Percentiles rank a stretch among this genome's conserved stretches.
Evolutionary conservation across 352 stramenopile genomes (phyloP).

Genomic region (Phytophthora citrophthora): DNA sequence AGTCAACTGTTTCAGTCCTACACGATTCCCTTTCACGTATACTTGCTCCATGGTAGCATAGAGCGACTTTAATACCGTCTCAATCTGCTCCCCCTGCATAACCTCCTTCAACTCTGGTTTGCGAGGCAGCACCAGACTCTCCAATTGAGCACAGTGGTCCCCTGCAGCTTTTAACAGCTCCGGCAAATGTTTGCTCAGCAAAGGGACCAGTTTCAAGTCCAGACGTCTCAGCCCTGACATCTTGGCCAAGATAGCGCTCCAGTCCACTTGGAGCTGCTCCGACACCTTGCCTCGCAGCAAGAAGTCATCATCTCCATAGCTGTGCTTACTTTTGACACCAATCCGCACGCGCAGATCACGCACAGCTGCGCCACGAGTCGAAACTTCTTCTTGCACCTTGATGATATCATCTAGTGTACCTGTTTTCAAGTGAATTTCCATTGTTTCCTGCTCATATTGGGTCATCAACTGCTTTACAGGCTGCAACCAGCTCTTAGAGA

Average conservation of each 20-base stretch:
- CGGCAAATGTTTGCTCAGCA: conserved; percentile 21
- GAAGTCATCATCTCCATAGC: neutral
- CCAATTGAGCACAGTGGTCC: conserved; percentile 22
- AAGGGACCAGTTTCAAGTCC: conserved; percentile 21
- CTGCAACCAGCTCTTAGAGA: conserved; percentile 13
- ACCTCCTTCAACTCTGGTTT: conserved; percentile 5
- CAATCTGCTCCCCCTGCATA: conserved; percentile 2
- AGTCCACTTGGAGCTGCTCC: conserved; percentile 25
- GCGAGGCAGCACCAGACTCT: conserved; percentile 28
- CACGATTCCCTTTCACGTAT: conserved; percentile 13
- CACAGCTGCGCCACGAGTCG: neutral
- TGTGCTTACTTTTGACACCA: neutral
- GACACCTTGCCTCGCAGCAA: neutral
- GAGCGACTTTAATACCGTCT: conserved; percentile 10
- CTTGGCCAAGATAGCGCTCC: conserved; percentile 8
- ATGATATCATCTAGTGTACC: conserved; percentile 4
- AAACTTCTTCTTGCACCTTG: conserved; percentile 1
- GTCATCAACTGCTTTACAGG: conserved; percentile 5
- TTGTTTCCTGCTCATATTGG: conserved; percentile 9
- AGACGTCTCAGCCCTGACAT: conserved; percentile 15
- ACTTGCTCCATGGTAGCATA: conserved; percentile 28
- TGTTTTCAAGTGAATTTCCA: conserved; percentile 1
- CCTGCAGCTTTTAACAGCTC: conserved; percentile 17
- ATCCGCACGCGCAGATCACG: conserved; percentile 6
- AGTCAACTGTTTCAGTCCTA: conserved; percentile 33